phyloP scores from a whole-genome alignment of 176 grass and related monocot genomes.

The Chloris gayana region DNA sequence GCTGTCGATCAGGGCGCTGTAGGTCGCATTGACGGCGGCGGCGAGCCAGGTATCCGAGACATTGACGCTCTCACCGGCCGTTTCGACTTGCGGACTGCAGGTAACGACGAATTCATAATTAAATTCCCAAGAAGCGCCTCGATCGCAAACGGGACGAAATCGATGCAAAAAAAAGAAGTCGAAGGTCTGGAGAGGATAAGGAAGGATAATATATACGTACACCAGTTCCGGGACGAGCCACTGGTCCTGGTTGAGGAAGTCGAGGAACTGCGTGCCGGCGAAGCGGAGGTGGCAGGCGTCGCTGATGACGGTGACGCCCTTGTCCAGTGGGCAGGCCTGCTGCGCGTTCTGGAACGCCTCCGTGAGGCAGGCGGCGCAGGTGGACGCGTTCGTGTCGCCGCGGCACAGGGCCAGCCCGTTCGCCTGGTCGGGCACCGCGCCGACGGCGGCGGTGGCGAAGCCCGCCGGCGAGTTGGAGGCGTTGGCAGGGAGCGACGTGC shows the following conservation, averaged over 20 bases:
- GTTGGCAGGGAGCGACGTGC: not conserved
- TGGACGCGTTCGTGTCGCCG: constrained; percentile 44
- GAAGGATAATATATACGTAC: not conserved
- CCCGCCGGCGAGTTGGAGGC: not conserved
- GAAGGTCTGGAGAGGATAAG: not conserved
- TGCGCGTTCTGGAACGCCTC: constrained; percentile 30
- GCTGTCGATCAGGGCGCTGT: too few species aligned
- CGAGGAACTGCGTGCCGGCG: constrained; percentile 51
- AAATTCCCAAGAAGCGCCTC: not conserved
- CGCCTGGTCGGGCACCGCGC: constrained; percentile 25
- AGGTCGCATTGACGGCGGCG: constrained; percentile 1
- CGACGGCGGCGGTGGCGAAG: constrained; percentile 15
- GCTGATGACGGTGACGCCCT: constrained; percentile 19
- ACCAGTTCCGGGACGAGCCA: constrained; percentile 4
- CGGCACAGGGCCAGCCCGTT: constrained; percentile 52
- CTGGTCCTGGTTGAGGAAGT: constrained; percentile 26
- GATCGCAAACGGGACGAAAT: constrained; percentile 8
- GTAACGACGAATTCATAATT: not conserved
- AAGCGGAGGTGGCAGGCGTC: constrained; percentile 46
- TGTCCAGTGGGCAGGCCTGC: constrained; percentile 39
- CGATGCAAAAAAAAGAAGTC: not conserved
- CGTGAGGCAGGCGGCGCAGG: constrained; percentile 40
- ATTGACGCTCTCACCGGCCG: too few species aligned
- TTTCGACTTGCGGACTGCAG: not conserved
- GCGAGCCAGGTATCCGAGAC: constrained; percentile 19